phyloP scores from a whole-genome alignment of 805 yeast species.

The Priceomyces melissophilus region DNA sequence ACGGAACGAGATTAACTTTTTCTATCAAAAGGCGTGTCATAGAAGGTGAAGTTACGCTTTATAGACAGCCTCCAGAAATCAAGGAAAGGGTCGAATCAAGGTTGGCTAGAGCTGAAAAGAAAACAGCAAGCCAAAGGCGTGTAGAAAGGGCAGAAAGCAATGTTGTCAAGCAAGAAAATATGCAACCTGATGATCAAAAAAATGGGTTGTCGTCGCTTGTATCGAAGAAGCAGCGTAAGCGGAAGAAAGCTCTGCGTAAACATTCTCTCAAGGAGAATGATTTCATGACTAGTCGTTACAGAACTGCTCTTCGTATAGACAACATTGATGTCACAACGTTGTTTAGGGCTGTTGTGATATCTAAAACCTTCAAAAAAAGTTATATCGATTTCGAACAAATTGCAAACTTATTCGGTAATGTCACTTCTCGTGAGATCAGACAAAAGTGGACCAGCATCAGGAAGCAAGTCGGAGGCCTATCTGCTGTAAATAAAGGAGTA shows the following conservation, averaged over 20 bases:
- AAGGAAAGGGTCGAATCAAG: too few relatives aligned
- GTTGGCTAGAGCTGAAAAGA: too few relatives aligned
- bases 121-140: too few relatives aligned
- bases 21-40: constrained; percentile 18
- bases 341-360: constrained; percentile 63
- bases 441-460: constrained; percentile 72
- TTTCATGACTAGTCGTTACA: constrained; percentile 8
- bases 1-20: constrained; percentile 14
- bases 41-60: constrained; percentile 27
- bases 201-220: constrained; percentile 11
- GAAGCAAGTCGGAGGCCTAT: constrained; percentile 41
- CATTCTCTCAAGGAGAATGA: not conserved
- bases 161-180: constrained; percentile 1
- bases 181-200: not conserved
- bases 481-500: constrained; percentile 57
- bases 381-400: constrained; percentile 65
- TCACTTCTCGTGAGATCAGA: constrained; percentile 43
- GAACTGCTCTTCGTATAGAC: constrained; percentile 23
- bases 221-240: constrained; percentile 11
- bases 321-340: constrained; percentile 51
- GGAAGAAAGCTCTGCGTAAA: constrained; percentile 8
- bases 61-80: not conserved
- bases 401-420: constrained; percentile 43
- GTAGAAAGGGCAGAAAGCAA: not conserved
- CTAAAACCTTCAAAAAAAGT: constrained; percentile 55